These are phyloP conservation scores for Baudoinia panamericana DNA, from an alignment of 495 filamentous ascomycete species.

Conservation along the genomic window DNA sequence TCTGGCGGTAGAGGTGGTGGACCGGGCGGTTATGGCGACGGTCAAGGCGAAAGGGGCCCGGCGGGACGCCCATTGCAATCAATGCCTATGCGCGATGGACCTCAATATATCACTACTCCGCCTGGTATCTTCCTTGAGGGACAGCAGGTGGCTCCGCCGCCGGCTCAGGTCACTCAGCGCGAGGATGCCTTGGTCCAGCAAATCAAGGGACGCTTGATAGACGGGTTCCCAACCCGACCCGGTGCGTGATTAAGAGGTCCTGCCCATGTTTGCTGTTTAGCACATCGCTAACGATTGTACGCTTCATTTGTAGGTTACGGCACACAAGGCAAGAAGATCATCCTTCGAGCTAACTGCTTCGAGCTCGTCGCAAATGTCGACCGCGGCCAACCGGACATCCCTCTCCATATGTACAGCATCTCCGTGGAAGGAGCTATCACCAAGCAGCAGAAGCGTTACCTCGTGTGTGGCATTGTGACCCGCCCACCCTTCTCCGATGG, in stretches of 20 bases:
- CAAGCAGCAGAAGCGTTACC: constrained; percentile 21
- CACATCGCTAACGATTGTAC: too few species aligned
- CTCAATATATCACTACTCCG: background rate
- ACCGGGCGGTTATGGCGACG: constrained; percentile 1
- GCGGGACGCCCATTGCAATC: background rate
- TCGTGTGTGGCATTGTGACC: constrained; percentile 21
- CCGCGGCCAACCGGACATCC: constrained; percentile 1
- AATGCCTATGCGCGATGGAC: background rate
- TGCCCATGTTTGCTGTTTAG: too few species aligned
- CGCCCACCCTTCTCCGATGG: constrained; percentile 17
- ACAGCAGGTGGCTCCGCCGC: background rate
- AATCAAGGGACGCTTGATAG: constrained; percentile 1
- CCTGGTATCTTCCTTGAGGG: background rate
- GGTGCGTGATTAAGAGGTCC: constrained; percentile 20
- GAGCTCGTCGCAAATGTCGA: constrained; percentile 19
- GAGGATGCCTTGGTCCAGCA: constrained; percentile 14
- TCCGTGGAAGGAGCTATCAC: constrained; percentile 11
- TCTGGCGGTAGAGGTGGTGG: constrained; percentile 8
- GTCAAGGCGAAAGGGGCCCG: constrained; percentile 8
- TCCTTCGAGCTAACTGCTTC: constrained; percentile 38
- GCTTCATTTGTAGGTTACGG: too few species aligned
- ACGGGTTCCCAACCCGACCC: constrained; percentile 3
- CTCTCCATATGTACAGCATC: constrained; percentile 15
- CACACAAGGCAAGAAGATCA: constrained; percentile 26
- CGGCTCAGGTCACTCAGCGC: constrained; percentile 1